Evolutionary conservation across 1,284 basidiomycete genomes (phyloP).

Genomic region (Takashimella koratensis): DNA sequence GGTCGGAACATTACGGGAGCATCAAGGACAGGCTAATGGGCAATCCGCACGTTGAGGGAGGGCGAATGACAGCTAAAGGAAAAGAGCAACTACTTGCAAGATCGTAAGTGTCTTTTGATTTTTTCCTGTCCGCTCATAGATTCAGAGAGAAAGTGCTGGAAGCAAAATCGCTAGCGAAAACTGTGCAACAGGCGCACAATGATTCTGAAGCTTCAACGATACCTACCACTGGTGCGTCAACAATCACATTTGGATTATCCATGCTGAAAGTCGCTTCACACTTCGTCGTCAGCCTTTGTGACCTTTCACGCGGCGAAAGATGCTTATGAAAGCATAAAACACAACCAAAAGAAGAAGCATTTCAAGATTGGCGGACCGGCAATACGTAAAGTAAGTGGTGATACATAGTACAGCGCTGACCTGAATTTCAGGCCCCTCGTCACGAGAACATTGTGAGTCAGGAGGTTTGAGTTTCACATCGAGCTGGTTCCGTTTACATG

Average conservation of each 20-base stretch:
- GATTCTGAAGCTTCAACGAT: too few relatives aligned
- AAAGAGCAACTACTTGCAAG: neutral
- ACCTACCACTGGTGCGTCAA: too few relatives aligned
- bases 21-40: neutral
- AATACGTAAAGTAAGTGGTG: neutral
- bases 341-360: neutral
- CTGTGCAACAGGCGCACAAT: too few relatives aligned
- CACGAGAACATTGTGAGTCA: conserved; percentile 3
- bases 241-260: too few relatives aligned
- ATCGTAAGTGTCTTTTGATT: too few relatives aligned
- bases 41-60: neutral
- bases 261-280: too few relatives aligned
- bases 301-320: neutral
- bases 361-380: neutral
- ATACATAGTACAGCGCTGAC: neutral
- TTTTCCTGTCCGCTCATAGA: too few relatives aligned
- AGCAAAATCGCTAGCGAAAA: too few relatives aligned
- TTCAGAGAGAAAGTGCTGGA: too few relatives aligned
- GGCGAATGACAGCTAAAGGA: neutral
- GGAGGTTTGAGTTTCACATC: neutral
- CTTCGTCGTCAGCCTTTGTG: conserved; percentile 2
- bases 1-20: neutral
- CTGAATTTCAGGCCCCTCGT: neutral
- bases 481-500: too few relatives aligned
- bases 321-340: neutral